phyloP scores from a whole-genome alignment of 148 eudicot species.

The Fagopyrum homotropicum region DNA sequence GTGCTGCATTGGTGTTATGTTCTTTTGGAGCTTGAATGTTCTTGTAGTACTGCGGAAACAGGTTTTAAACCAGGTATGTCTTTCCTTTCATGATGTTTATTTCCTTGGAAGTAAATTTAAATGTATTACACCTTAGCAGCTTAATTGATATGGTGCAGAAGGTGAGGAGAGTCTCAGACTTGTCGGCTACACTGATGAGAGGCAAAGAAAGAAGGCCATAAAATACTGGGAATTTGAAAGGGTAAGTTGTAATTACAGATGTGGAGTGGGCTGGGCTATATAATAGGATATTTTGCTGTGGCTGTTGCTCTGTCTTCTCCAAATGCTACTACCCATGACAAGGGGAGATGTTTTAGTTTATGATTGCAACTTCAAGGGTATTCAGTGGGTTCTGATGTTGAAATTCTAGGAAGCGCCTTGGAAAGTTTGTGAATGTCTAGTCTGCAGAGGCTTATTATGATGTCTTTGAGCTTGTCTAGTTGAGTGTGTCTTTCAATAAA shows the following conservation, averaged over 20 bases:
- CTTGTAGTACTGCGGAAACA: slow-evolving; percentile 73
- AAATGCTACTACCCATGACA: slow-evolving; percentile 5
- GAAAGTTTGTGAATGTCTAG: background rate
- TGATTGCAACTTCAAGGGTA: background rate
- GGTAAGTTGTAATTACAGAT: background rate
- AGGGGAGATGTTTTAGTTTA: background rate
- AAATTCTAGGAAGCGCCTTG: background rate
- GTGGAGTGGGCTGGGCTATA: slow-evolving; percentile 1
- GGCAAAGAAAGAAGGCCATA: background rate
- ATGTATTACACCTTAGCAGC: background rate
- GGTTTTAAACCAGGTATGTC: slow-evolving; percentile 27
- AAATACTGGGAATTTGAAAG: background rate
- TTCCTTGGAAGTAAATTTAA: background rate
- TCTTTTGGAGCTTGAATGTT: slow-evolving; percentile 63
- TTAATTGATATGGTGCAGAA: background rate
- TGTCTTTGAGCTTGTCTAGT: background rate
- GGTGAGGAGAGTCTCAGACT: slow-evolving; percentile 2
- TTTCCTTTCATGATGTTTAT: background rate
- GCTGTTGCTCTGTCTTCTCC: slow-evolving; percentile 5
- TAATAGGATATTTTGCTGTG: slow-evolving; percentile 11
- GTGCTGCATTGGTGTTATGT: slow-evolving; percentile 58
- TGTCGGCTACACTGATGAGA: background rate
- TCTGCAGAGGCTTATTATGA: slow-evolving; percentile 4
- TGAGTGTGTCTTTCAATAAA: background rate
- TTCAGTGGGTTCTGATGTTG: background rate